Evolutionary conservation across 345 rosid genomes (phyloP).

Genomic region (Raphanus sativus): DNA sequence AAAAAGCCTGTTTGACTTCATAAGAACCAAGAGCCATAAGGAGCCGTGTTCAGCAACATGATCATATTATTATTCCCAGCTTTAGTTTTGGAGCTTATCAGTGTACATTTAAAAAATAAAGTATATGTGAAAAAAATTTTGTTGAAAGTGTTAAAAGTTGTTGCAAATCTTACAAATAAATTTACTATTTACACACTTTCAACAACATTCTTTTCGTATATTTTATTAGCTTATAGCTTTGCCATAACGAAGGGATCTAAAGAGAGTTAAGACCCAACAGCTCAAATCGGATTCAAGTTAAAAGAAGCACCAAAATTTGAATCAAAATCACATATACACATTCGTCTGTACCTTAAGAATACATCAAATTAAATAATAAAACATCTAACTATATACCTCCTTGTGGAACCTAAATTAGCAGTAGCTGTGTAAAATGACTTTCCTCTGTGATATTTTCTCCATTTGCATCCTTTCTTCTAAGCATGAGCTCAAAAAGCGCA

Average conservation of each 20-base stretch:
- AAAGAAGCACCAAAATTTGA: conserved; percentile 21
- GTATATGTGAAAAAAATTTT: neutral
- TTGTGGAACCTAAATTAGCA: conserved; percentile 21
- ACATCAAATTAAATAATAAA: conserved; percentile 6
- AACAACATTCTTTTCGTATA: no score
- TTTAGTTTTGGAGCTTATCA: conserved; percentile 4
- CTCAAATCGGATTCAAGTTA: conserved; percentile 19
- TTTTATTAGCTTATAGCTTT: conserved; percentile 11
- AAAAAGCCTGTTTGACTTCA: conserved; percentile 22
- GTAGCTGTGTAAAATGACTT: conserved; percentile 8
- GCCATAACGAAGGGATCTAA: conserved; percentile 14
- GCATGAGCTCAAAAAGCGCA: neutral
- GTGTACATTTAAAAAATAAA: conserved; percentile 10
- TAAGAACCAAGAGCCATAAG: conserved; percentile 7
- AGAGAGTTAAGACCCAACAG: conserved; percentile 6
- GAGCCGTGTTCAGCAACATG: conserved; percentile 7
- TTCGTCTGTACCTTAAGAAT: conserved; percentile 8
- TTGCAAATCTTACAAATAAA: no score
- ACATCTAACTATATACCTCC: conserved; percentile 26
- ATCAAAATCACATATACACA: conserved; percentile 26
- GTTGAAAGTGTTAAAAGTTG: neutral
- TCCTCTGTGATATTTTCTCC: neutral
- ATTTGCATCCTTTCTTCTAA: neutral
- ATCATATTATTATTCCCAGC: neutral
- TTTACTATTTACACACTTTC: no score